phyloP scores from a whole-genome alignment of 1,284 basidiomycete species.

The Malassezia nana region DNA sequence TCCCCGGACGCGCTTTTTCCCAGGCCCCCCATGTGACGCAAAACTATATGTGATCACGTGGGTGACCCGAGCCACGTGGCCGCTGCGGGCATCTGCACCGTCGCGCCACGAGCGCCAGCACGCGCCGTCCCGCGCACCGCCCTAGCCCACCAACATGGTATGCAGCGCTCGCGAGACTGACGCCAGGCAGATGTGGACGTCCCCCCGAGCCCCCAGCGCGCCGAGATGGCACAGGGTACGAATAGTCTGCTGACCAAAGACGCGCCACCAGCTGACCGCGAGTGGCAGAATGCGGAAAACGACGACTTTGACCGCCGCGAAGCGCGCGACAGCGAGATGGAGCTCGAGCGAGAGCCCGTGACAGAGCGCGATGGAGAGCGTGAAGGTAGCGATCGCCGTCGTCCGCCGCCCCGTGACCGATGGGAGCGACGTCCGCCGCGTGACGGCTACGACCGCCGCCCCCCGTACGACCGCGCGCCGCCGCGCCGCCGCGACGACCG shows the following conservation, averaged over 20 bases:
- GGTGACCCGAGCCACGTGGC: background rate
- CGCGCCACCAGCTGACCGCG: conserved; percentile 9
- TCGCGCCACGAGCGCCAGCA: background rate
- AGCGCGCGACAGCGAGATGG: conserved; percentile 17
- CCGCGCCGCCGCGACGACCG: conserved; percentile 1
- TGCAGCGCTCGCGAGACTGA: conserved; percentile 4
- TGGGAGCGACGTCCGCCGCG: background rate
- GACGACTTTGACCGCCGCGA: conserved; percentile 18
- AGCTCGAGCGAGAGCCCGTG: background rate
- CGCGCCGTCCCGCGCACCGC: background rate
- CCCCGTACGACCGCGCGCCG: background rate
- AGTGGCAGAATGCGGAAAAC: conserved; percentile 13
- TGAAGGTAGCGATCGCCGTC: background rate
- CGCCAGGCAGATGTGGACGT: conserved; percentile 10
- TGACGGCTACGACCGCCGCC: conserved; percentile 3
- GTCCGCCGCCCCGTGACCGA: conserved; percentile 1
- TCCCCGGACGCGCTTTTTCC: background rate
- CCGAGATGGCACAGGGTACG: conserved; percentile 9
- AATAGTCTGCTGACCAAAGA: too few relatives aligned
- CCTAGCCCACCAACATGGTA: conserved; percentile 4
- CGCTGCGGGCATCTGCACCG: background rate
- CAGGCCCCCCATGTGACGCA: background rate
- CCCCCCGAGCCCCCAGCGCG: conserved; percentile 8
- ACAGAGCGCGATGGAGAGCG: background rate
- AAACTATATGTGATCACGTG: conserved; percentile 18